Percentiles rank a stretch among this genome's conserved stretches.
These are phyloP conservation scores for Yueomyces sp. DNA, from an alignment of 805 yeast genomes.

Conservation along the genomic window DNA sequence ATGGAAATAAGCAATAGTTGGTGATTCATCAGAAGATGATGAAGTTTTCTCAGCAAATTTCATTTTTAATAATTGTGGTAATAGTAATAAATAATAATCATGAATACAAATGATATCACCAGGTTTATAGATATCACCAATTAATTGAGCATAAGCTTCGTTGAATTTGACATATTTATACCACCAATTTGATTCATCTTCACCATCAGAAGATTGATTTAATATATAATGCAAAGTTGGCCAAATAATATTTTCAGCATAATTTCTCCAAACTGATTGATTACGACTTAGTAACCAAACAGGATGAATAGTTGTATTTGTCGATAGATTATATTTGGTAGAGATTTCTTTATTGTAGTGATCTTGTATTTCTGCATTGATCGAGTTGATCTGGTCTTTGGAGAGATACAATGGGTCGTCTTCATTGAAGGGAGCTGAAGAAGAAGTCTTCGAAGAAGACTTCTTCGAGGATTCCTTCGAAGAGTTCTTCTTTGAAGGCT, in stretches of 20 bases:
- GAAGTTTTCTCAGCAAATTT: constrained; percentile 25
- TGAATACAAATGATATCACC: constrained; percentile 93
- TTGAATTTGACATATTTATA: constrained; percentile 81
- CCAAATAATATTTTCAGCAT: constrained; percentile 87
- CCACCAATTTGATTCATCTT: constrained; percentile 63
- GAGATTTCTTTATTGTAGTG: constrained; percentile 31
- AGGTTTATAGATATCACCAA: constrained; percentile 57
- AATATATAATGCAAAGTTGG: constrained; percentile 90
- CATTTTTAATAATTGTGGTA: constrained; percentile 77
- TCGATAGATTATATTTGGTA: constrained; percentile 27
- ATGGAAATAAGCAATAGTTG: constrained; percentile 67
- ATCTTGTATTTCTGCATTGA: constrained; percentile 22
- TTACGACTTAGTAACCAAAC: constrained; percentile 77
- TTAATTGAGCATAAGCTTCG: constrained; percentile 75
- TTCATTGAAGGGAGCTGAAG: constrained; percentile 24
- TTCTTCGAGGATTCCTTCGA: neutral
- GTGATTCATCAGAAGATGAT: constrained; percentile 25
- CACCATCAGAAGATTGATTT: constrained; percentile 51
- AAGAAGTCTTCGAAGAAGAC: constrained; percentile 2
- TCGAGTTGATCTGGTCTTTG: constrained; percentile 36
- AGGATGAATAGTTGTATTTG: constrained; percentile 48
- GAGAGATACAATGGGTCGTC: constrained; percentile 52
- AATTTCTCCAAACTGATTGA: constrained; percentile 74
- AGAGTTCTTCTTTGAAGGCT: neutral
- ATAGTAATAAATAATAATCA: constrained; percentile 69